These are phyloP conservation scores for Cryptococcus maquisensis DNA, from an alignment of 1,284 basidiomycete species.

Conservation along the genomic window DNA sequence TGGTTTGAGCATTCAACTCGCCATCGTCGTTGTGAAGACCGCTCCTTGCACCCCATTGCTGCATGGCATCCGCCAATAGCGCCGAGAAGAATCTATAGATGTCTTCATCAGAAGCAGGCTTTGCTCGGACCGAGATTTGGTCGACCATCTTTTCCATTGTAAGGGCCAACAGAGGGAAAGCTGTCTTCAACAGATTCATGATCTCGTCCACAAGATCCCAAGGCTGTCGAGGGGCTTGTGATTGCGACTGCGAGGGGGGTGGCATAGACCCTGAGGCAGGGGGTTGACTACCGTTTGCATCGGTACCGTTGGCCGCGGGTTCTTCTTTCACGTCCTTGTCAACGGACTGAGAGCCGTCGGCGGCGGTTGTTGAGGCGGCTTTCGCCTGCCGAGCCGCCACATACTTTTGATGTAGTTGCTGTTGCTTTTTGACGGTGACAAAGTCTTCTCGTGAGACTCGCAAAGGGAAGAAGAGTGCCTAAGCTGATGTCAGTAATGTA, in stretches of 20 bases:
- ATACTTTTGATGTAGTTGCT: constrained; percentile 32
- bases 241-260: constrained; percentile 17
- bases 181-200: constrained; percentile 89
- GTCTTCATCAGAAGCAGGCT: constrained; percentile 87
- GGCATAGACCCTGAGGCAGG: constrained; percentile 26
- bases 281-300: constrained; percentile 31
- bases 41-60: constrained; percentile 66
- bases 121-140: constrained; percentile 88
- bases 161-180: constrained; percentile 89
- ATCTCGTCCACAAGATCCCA: constrained; percentile 95
- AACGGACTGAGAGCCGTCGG: constrained; percentile 35
- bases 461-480: constrained; percentile 94
- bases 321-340: constrained; percentile 28
- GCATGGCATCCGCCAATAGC: constrained; percentile 62
- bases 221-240: constrained; percentile 59
- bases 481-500: constrained; percentile 5
- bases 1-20: constrained; percentile 58
- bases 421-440: constrained; percentile 46
- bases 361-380: constrained; percentile 51
- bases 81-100: constrained; percentile 88
- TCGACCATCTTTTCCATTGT: constrained; percentile 98
- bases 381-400: constrained; percentile 31
- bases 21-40: constrained; percentile 71
- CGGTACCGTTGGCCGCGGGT: constrained; percentile 13
- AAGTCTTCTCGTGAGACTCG: constrained; percentile 91